phyloP scores from a whole-genome alignment of 179 eudicot genomes.

The Amaranthus tricolor region DNA sequence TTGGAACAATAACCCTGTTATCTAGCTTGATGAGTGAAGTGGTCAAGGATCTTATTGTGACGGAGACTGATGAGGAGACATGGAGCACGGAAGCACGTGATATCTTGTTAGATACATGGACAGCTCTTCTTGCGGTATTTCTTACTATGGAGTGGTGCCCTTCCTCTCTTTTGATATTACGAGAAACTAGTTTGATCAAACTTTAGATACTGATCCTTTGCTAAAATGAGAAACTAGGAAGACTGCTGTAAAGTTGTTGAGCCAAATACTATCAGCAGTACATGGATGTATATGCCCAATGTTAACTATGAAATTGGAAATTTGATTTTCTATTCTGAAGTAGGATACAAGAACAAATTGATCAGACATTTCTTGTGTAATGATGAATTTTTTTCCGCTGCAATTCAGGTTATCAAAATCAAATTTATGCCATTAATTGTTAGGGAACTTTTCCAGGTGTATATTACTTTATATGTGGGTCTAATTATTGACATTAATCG shows the following conservation, averaged over 20 bases:
- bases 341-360: neutral
- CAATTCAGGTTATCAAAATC: too few species aligned
- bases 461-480: too few species aligned
- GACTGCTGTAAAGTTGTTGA: neutral
- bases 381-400: too few species aligned
- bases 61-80: constrained; percentile 77
- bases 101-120: constrained; percentile 94
- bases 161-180: neutral
- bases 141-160: constrained; percentile 1
- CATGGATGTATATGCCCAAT: neutral
- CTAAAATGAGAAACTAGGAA: neutral
- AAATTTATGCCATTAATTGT: too few species aligned
- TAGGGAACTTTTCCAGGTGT: too few species aligned
- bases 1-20: constrained; percentile 77
- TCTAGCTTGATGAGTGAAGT: constrained; percentile 88
- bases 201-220: neutral
- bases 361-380: neutral
- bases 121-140: constrained; percentile 72
- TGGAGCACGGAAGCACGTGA: constrained; percentile 99
- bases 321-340: neutral
- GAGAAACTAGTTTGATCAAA: neutral
- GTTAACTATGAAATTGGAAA: neutral
- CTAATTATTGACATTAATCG: too few species aligned
- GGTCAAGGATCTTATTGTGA: constrained; percentile 62
- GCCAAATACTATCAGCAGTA: neutral